phyloP scores from a whole-genome alignment of 345 rosid species.

The Euphorbia tirucalli region DNA sequence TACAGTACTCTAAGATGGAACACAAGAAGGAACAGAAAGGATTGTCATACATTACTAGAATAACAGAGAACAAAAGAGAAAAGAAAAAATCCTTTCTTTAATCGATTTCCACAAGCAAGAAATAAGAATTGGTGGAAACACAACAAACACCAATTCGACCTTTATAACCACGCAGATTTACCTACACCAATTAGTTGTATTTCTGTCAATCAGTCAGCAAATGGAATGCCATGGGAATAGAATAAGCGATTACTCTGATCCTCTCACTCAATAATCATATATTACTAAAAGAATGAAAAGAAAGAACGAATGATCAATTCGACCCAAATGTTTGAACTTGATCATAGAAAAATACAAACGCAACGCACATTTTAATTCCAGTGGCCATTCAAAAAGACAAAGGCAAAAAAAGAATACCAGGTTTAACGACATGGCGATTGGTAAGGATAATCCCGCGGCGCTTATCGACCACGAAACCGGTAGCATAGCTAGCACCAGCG shows the following conservation, averaged over 20 bases:
- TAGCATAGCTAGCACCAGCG: slow-evolving; percentile 81
- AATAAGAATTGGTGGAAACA: not conserved
- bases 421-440: slow-evolving; percentile 93
- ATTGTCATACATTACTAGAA: not conserved
- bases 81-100: not conserved
- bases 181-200: no score
- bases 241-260: no score
- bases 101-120: not conserved
- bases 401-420: slow-evolving; percentile 38
- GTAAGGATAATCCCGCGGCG: slow-evolving; percentile 90
- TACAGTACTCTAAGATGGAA: no score
- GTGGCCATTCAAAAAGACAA: not conserved
- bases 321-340: not conserved
- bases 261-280: no score
- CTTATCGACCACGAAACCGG: slow-evolving; percentile 93
- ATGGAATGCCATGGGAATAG: no score
- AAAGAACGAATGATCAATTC: not conserved
- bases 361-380: not conserved
- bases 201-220: no score
- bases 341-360: not conserved
- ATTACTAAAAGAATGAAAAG: no score
- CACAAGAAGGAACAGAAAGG: no score
- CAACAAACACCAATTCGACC: not conserved
- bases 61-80: not conserved
- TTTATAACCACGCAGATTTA: no score